A percentile compares a stretch with the other conserved stretches of the same genome.
phyloP scores from a whole-genome alignment of 2,329 filamentous ascomycete species.

The Venturia aucupariae region DNA sequence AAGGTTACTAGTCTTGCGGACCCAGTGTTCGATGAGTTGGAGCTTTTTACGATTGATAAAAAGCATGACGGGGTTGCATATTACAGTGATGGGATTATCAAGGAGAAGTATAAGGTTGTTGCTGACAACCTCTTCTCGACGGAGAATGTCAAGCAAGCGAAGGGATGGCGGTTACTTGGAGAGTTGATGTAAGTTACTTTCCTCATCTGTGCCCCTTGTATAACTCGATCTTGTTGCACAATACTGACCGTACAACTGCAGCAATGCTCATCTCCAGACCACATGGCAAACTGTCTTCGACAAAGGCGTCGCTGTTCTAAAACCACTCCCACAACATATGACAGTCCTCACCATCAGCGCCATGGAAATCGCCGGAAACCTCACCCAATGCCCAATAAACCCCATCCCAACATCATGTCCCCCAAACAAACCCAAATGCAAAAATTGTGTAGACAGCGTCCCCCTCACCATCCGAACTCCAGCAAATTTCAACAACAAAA shows the following conservation, averaged over 20 bases:
- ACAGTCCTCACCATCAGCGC: constrained; percentile 63
- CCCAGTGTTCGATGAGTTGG: constrained; percentile 34
- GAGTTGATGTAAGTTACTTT: constrained; percentile 52
- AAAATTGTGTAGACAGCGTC: constrained; percentile 57
- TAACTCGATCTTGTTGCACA: constrained; percentile 52
- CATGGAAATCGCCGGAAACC: constrained; percentile 61
- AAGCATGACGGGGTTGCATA: constrained; percentile 62
- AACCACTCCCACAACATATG: constrained; percentile 68
- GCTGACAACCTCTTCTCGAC: constrained; percentile 45
- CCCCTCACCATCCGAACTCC: constrained; percentile 60
- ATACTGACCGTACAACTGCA: constrained; percentile 60
- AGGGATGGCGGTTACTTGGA: constrained; percentile 58
- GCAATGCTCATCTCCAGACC: constrained; percentile 75
- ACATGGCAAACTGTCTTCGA: constrained; percentile 75
- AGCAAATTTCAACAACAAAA: constrained; percentile 60
- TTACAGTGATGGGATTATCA: constrained; percentile 58
- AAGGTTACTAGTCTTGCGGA: constrained; percentile 49
- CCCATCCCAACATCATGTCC: constrained; percentile 73
- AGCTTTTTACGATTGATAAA: constrained; percentile 54
- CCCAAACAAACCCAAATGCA: constrained; percentile 67
- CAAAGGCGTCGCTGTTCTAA: constrained; percentile 69
- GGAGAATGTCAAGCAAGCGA: constrained; percentile 40
- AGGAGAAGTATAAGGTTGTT: constrained; percentile 57
- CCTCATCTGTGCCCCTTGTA: constrained; percentile 53
- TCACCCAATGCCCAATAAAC: constrained; percentile 60